Evolutionary conservation across 2,329 filamentous ascomycete genomes (phyloP).

Genomic region (Graphilbum sp.): DNA sequence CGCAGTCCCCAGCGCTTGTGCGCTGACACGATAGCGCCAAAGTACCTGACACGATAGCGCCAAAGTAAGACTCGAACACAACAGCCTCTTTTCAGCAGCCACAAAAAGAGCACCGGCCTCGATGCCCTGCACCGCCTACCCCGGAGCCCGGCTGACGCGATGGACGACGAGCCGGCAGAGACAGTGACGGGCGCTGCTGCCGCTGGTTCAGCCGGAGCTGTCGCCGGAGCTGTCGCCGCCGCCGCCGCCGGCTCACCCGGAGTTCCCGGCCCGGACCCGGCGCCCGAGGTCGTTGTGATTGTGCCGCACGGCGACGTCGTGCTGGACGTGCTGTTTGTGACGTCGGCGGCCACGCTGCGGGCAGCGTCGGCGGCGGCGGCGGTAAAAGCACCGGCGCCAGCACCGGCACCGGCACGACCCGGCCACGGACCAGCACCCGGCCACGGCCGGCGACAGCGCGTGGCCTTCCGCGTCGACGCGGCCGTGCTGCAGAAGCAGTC

Average conservation of each 20-base stretch:
- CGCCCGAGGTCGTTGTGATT: slow-evolving; percentile 27
- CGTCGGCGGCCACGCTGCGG: slow-evolving; percentile 32
- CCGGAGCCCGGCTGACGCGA: slow-evolving; percentile 4
- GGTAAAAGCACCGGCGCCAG: slow-evolving; percentile 3
- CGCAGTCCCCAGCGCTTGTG: no score
- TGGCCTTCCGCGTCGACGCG: slow-evolving; percentile 44
- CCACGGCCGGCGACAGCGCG: slow-evolving; percentile 20
- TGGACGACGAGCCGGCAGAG: slow-evolving; percentile 12
- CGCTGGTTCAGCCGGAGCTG: no score
- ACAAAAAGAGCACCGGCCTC: no score
- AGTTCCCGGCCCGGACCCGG: background rate
- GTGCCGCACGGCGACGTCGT: slow-evolving; percentile 45
- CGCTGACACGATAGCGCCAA: no score
- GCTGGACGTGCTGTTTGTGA: slow-evolving; percentile 49
- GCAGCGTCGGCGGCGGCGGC: background rate
- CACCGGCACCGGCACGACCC: background rate
- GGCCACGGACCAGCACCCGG: background rate
- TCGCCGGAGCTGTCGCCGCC: no score
- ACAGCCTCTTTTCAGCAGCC: no score
- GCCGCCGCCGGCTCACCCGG: no score
- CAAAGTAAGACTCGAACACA: no score
- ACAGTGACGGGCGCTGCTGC: slow-evolving; percentile 1
- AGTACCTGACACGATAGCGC: no score
- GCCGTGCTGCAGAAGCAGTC: slow-evolving; percentile 42
- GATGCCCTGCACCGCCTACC: no score